Conservation (phyloP, 2,329 filamentous ascomycete species). For the Tricladium varicosporioides region DNA sequence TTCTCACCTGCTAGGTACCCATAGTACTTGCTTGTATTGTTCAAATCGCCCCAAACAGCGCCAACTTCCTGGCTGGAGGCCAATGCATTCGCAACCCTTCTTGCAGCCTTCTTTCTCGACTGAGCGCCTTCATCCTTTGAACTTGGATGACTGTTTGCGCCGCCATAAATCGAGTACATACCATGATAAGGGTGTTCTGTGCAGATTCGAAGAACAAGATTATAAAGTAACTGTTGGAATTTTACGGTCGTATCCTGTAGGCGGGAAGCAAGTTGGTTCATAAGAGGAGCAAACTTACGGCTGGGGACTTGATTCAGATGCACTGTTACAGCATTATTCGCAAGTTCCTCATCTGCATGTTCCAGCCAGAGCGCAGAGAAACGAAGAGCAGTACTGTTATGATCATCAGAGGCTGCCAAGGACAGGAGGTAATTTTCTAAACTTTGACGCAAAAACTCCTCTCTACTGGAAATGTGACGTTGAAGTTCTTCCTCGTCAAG, state of each 20-base stretch:
- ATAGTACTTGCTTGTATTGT: conserved; percentile 68
- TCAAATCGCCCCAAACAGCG: conserved; percentile 67
- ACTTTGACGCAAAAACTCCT: conserved; percentile 82
- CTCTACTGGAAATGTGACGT: conserved; percentile 71
- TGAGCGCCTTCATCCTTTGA: conserved; percentile 72
- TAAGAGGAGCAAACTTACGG: conserved; percentile 85
- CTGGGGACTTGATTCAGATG: conserved; percentile 76
- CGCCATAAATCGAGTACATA: conserved; percentile 94
- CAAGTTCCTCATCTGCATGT: conserved; percentile 70
- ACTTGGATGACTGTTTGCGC: conserved; percentile 66
- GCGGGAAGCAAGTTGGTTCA: conserved; percentile 96
- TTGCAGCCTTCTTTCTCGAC: conserved; percentile 72
- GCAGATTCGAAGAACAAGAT: conserved; percentile 79
- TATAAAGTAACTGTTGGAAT: conserved; percentile 76
- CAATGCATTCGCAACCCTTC: conserved; percentile 60
- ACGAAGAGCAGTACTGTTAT: conserved; percentile 85
- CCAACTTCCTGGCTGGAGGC: conserved; percentile 48
- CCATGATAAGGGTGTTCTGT: conserved; percentile 93
- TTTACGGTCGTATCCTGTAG: conserved; percentile 65
- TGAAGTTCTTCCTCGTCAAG: conserved; percentile 86
- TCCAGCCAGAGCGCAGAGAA: conserved; percentile 96
- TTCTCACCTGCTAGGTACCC: conserved; percentile 63
- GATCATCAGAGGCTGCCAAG: conserved; percentile 78
- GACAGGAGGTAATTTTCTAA: conserved; percentile 91
- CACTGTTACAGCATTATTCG: conserved; percentile 73